phyloP scores from a whole-genome alignment of 2,329 filamentous ascomycete species.

The Atkinsonella texensis region DNA sequence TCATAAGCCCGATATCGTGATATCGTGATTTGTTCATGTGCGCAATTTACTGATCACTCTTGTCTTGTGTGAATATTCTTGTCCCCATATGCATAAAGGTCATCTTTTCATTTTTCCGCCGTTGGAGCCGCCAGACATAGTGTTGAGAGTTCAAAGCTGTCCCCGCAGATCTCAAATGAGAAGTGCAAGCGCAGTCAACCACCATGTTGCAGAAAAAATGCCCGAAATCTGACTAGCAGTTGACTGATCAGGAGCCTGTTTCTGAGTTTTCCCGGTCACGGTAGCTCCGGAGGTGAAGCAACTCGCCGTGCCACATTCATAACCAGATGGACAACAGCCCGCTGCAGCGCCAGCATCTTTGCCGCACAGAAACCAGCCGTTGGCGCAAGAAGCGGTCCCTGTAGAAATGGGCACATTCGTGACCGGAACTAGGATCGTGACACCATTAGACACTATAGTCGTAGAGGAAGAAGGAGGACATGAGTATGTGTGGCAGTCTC shows the following conservation, averaged over 20 bases:
- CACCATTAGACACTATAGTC: constrained; percentile 54
- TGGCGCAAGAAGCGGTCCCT: constrained; percentile 48
- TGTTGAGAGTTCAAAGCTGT: background rate
- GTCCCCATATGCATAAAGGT: too few relatives aligned
- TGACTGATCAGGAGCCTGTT: constrained; percentile 30
- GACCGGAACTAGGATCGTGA: constrained; percentile 58
- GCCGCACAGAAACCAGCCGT: constrained; percentile 67
- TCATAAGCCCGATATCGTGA: too few relatives aligned
- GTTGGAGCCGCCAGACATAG: too few relatives aligned
- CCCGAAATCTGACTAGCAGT: background rate
- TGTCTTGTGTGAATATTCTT: too few relatives aligned
- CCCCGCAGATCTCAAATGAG: background rate
- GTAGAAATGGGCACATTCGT: constrained; percentile 32
- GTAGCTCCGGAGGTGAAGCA: constrained; percentile 48
- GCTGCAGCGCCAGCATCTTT: constrained; percentile 46
- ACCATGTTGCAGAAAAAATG: background rate
- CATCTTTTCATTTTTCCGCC: too few relatives aligned
- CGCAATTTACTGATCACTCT: too few relatives aligned
- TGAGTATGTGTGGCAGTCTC: constrained; percentile 70
- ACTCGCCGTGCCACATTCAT: constrained; percentile 57
- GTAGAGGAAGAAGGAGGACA: constrained; percentile 53
- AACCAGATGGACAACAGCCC: constrained; percentile 76
- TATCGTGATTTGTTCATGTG: too few relatives aligned
- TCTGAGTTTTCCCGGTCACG: constrained; percentile 44
- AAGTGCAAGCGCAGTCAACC: background rate